phyloP scores from a whole-genome alignment of 441 rosid species.

The Croton laevigatus region DNA sequence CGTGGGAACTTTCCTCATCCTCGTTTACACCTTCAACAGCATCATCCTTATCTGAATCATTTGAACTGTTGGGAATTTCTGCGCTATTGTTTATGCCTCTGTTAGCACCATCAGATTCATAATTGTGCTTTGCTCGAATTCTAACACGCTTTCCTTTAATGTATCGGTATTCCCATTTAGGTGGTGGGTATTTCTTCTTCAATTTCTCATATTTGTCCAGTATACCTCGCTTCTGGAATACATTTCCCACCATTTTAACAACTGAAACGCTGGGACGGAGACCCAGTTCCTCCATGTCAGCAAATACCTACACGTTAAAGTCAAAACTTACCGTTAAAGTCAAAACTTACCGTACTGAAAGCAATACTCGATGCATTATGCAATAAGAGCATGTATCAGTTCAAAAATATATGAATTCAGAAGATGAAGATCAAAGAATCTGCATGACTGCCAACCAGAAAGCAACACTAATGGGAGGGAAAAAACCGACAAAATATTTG shows the following conservation, averaged over 20 bases:
- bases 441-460: background rate
- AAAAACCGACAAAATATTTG: no score
- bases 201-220: slow-evolving; percentile 68
- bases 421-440: background rate
- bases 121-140: slow-evolving; percentile 47
- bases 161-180: slow-evolving; percentile 74
- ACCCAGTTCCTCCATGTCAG: slow-evolving; percentile 98
- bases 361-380: background rate
- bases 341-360: slow-evolving; percentile 12
- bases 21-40: slow-evolving; percentile 1
- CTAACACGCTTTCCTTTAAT: slow-evolving; percentile 84
- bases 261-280: slow-evolving; percentile 59
- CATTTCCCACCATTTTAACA: slow-evolving; percentile 71
- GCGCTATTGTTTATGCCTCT: slow-evolving; percentile 26
- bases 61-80: slow-evolving; percentile 20
- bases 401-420: slow-evolving; percentile 11
- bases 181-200: slow-evolving; percentile 73
- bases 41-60: slow-evolving; percentile 15
- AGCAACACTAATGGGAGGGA: background rate
- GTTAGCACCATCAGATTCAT: slow-evolving; percentile 31
- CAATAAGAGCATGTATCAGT: background rate
- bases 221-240: slow-evolving; percentile 66
- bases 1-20: background rate
- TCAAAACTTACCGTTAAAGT: background rate
- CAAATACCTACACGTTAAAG: slow-evolving; percentile 57